These are phyloP conservation scores for Boletales sp. DNA, from an alignment of 768 basidiomycete species.

Conservation along the genomic window DNA sequence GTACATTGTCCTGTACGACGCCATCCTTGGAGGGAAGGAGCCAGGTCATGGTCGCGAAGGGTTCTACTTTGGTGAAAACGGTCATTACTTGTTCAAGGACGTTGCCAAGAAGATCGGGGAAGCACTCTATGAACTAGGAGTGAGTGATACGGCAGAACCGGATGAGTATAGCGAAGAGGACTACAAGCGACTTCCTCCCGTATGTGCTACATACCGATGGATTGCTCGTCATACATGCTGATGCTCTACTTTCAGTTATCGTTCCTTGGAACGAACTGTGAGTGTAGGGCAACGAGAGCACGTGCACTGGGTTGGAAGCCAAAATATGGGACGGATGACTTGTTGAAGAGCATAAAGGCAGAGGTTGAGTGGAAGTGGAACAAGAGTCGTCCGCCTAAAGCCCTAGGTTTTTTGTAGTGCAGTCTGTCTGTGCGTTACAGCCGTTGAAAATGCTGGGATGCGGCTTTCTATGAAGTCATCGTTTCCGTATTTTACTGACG, in stretches of 20 bases:
- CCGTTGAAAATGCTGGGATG: too few relatives aligned
- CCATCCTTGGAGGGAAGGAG: constrained; percentile 21
- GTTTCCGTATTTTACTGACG: too few relatives aligned
- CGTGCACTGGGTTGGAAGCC: constrained; percentile 28
- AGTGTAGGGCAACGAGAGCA: constrained; percentile 14
- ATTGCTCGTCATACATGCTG: neutral
- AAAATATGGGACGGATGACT: constrained; percentile 28
- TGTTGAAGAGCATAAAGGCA: constrained; percentile 15
- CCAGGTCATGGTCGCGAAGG: constrained; percentile 39
- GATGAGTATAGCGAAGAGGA: constrained; percentile 38
- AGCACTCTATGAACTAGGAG: constrained; percentile 17
- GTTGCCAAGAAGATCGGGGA: constrained; percentile 42
- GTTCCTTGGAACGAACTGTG: constrained; percentile 22
- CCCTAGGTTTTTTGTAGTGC: too few relatives aligned
- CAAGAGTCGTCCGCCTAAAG: neutral
- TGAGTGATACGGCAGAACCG: constrained; percentile 29
- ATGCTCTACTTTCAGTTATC: constrained; percentile 8
- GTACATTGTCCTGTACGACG: constrained; percentile 35
- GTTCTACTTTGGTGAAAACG: constrained; percentile 52
- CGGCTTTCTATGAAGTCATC: too few relatives aligned
- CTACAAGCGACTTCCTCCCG: neutral
- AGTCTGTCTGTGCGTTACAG: neutral
- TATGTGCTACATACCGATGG: constrained; percentile 1
- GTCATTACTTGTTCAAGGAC: constrained; percentile 45
- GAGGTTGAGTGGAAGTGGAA: constrained; percentile 19